Conservation (phyloP, 2,329 filamentous ascomycete genomes). For the Fusarium tricinctum region DNA sequence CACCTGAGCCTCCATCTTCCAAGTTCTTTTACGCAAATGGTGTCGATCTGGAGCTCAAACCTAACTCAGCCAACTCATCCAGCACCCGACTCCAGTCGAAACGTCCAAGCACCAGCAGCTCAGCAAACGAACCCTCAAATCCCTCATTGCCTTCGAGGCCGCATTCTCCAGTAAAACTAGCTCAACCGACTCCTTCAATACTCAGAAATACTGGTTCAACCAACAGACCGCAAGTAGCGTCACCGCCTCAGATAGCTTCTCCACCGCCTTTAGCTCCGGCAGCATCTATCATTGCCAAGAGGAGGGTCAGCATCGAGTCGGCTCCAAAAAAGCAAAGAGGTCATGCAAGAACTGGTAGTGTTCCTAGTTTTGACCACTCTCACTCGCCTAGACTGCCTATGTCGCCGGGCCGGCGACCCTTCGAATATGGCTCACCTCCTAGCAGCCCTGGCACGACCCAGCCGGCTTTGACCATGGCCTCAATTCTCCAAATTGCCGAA, state of each 20-base stretch:
- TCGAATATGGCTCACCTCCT: slow-evolving; percentile 57
- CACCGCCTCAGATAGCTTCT: slow-evolving; percentile 55
- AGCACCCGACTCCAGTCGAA: slow-evolving; percentile 59
- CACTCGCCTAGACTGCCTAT: slow-evolving; percentile 54
- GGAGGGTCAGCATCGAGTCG: slow-evolving; percentile 61
- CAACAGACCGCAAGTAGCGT: slow-evolving; percentile 52
- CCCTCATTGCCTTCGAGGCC: slow-evolving; percentile 58
- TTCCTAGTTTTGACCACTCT: slow-evolving; percentile 55
- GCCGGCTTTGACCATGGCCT: slow-evolving; percentile 65
- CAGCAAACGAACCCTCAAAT: slow-evolving; percentile 38
- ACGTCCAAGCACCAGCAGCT: slow-evolving; percentile 57
- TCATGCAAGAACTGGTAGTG: slow-evolving; percentile 60
- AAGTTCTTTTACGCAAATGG: slow-evolving; percentile 86
- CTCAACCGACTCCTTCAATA: slow-evolving; percentile 42
- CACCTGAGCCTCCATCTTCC: slow-evolving; percentile 60
- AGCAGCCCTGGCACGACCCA: slow-evolving; percentile 51
- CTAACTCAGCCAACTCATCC: slow-evolving; percentile 62
- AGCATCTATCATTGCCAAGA: slow-evolving; percentile 51
- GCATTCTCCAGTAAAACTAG: slow-evolving; percentile 65
- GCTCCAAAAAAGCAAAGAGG: slow-evolving; percentile 54
- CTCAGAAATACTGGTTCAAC: slow-evolving; percentile 42
- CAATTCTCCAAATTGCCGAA: slow-evolving; percentile 69
- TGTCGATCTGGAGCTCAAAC: slow-evolving; percentile 61
- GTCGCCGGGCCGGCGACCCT: slow-evolving; percentile 50
- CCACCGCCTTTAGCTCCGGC: slow-evolving; percentile 56